Evolutionary conservation across 495 filamentous ascomycete genomes (phyloP).

Genomic region (Hypoxylon trugodes): DNA sequence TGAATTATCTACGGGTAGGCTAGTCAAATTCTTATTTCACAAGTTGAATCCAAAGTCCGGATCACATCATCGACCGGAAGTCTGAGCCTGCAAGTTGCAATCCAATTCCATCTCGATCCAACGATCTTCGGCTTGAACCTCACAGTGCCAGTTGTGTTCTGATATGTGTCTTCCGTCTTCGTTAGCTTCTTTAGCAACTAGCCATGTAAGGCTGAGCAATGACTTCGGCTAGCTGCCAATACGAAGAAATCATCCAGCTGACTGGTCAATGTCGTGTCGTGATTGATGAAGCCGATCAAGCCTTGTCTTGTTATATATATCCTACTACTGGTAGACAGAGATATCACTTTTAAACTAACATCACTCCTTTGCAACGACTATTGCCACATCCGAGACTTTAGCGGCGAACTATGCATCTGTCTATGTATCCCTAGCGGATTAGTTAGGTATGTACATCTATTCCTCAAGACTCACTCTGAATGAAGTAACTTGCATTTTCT

Average conservation of each 20-base stretch:
- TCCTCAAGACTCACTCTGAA: too few relatives aligned
- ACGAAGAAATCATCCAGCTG: slow-evolving; percentile 13
- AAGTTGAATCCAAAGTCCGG: slow-evolving; percentile 29
- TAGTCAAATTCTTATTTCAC: slow-evolving; percentile 20
- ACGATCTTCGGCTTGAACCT: slow-evolving; percentile 14
- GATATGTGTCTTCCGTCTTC: slow-evolving; percentile 2
- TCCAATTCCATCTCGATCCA: too few relatives aligned
- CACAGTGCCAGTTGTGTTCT: slow-evolving; percentile 21
- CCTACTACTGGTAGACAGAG: background rate
- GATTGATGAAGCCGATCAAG: slow-evolving; percentile 8
- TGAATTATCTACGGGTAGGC: slow-evolving; percentile 28
- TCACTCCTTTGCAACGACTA: slow-evolving; percentile 3
- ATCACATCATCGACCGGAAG: slow-evolving; percentile 29
- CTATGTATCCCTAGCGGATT: slow-evolving; percentile 14
- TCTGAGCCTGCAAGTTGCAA: slow-evolving; percentile 16
- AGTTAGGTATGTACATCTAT: background rate
- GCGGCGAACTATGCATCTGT: slow-evolving; percentile 25
- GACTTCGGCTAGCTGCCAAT: slow-evolving; percentile 13
- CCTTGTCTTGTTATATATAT: slow-evolving; percentile 5
- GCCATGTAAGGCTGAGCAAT: slow-evolving; percentile 34
- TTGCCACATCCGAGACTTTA: slow-evolving; percentile 35
- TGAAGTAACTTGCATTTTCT: slow-evolving; percentile 8
- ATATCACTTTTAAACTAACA: background rate
- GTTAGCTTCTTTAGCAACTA: slow-evolving; percentile 8
- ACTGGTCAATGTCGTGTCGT: slow-evolving; percentile 8